phyloP scores from a whole-genome alignment of 306 rosid species.

The Cotoneaster glaucophyllus region DNA sequence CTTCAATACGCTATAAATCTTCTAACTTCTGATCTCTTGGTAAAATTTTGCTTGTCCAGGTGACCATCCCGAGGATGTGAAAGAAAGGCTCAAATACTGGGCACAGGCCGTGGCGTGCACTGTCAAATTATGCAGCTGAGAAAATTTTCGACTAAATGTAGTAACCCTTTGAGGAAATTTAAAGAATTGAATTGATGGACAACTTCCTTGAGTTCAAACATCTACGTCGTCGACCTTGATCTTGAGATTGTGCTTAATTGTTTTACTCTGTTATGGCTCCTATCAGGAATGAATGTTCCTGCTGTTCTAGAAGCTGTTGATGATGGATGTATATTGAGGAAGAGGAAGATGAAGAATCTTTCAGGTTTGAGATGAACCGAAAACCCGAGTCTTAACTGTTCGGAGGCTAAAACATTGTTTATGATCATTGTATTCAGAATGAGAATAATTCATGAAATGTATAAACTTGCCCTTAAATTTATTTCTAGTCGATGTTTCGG shows the following conservation, averaged over 20 bases:
- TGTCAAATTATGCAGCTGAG: conserved; percentile 63
- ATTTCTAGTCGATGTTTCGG: conserved; percentile 3
- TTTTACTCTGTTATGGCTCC: conserved; percentile 4
- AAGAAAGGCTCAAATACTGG: conserved; percentile 89
- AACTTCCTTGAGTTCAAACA: neutral
- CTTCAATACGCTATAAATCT: neutral
- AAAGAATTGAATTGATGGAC: neutral
- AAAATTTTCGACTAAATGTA: neutral
- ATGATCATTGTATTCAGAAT: conserved; percentile 22
- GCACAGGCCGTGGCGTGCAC: conserved; percentile 94
- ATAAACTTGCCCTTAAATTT: neutral
- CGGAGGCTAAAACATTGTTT: conserved; percentile 1
- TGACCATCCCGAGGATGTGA: conserved; percentile 88
- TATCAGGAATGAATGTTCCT: conserved; percentile 11
- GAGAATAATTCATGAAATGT: conserved; percentile 19
- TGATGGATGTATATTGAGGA: conserved; percentile 17
- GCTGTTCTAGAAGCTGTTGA: conserved; percentile 15
- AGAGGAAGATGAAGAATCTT: conserved; percentile 20
- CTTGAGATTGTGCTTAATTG: conserved; percentile 7
- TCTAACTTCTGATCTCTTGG: neutral
- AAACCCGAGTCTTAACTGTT: conserved; percentile 18
- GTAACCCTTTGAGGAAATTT: neutral
- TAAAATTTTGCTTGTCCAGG: conserved; percentile 34
- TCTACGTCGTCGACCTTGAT: neutral
- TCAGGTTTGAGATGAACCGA: conserved; percentile 46